Base-by-base conservation (phyloP, 345 rosid genomes). In the Rhodamnia argentea region DNA sequence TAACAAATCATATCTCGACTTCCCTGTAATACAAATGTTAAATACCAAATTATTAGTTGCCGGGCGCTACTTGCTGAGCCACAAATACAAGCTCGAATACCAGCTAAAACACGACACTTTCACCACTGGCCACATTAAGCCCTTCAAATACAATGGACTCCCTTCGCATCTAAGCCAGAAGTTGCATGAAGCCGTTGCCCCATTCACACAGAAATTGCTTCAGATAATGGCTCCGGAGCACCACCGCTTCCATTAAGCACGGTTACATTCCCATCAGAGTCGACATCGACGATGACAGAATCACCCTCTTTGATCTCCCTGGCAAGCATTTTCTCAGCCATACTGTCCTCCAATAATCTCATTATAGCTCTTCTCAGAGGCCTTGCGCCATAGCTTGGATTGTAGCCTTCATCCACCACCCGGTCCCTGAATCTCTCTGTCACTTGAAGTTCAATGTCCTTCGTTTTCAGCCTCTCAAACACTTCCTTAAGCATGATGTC, bases 261-360 rank as follows among this genome's bases (percentile, higher is more conserved):
- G 1, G 94, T 92, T 53, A 98, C 98, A 32, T 91, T 94, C 20
- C 99, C 99, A 53, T 95, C 94, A 1, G 92, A 91, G 86, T 96
- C 96, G 1, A 96, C 98, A 87, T 97, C 99, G 13, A 95, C 96
- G 0, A 97, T 97, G 16, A 96, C 99, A 0, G 96, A 96, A 86
- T 96, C 98, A 12, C 99, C 98, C 60, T 96, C 98, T 84, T 94
- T 98, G 87, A 98, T 98, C 85, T 96, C 99, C 86, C 98, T 90
- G 29, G 95, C 92, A 32, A 98, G 99, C 99, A 97, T 95, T 89
- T 97, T 97, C 95, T 98, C 99, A 4, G 99, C 99, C 99, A 98
- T 94, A 87, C 96, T 93, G 88, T 98, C 99, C 88, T 98, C 99
- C 62, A 98, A 89, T 29, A 96, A 94, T 89, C 98, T 93, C 99